These are phyloP conservation scores for Crithidia mellificae DNA, from an alignment of 208 protist genomes.

Conservation along the genomic window DNA sequence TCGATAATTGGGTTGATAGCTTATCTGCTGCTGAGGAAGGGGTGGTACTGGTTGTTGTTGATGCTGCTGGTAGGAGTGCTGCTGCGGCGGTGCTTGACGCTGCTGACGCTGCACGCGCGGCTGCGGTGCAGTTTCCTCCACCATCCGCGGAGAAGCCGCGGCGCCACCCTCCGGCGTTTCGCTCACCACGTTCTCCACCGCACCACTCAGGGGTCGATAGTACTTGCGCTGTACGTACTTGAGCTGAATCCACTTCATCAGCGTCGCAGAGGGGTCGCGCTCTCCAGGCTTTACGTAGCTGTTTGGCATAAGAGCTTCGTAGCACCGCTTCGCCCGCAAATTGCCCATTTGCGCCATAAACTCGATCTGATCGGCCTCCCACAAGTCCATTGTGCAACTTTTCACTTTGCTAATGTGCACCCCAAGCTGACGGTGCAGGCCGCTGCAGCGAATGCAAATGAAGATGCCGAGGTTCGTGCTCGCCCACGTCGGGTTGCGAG, in stretches of 20 bases:
- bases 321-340: slow-evolving; percentile 35
- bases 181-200: background rate
- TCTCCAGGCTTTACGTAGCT: slow-evolving; percentile 46
- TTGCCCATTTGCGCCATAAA: slow-evolving; percentile 77
- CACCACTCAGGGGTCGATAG: slow-evolving; percentile 19
- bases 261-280: slow-evolving; percentile 32
- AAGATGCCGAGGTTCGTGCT: slow-evolving; percentile 86
- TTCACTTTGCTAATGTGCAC: slow-evolving; percentile 89
- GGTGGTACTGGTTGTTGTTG: background rate
- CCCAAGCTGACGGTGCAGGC: slow-evolving; percentile 90
- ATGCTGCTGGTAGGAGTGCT: no score
- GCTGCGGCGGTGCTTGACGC: no score
- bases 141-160: background rate
- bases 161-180: background rate
- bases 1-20: no score
- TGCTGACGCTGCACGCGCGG: background rate
- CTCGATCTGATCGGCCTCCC: slow-evolving; percentile 70
- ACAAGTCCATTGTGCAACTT: slow-evolving; percentile 86
- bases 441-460: slow-evolving; percentile 87
- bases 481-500: slow-evolving; percentile 72
- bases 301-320: slow-evolving; percentile 54
- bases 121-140: background rate
- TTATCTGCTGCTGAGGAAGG: no score
- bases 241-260: slow-evolving; percentile 68
- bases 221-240: slow-evolving; percentile 76